A percentile compares a stretch with the other conserved stretches of the same genome.
Evolutionary conservation across 208 protist genomes (phyloP).

Genomic region (Leishmania lainsoni): DNA sequence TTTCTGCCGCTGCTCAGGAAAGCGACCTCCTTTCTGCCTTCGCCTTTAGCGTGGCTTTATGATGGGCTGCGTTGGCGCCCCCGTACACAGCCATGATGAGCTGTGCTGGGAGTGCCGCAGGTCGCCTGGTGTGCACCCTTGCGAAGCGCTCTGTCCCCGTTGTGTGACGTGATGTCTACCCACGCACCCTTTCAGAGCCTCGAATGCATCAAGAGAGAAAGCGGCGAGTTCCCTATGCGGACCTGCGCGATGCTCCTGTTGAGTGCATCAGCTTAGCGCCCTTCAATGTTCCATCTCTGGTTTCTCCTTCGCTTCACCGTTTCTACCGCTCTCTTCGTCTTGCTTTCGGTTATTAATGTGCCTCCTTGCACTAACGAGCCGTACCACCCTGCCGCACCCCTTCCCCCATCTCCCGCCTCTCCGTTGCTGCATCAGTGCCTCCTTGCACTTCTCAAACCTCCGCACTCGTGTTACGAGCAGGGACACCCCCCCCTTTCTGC

Average conservation of each 20-base stretch:
- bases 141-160: neutral
- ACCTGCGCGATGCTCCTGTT: neutral
- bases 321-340: conserved; percentile 1
- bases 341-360: neutral
- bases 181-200: neutral
- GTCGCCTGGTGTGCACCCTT: neutral
- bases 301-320: neutral
- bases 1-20: neutral
- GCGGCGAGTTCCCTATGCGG: neutral
- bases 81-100: neutral
- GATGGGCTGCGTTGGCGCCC: too few species aligned
- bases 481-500: neutral
- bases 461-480: neutral
- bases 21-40: neutral
- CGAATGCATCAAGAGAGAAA: neutral
- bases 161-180: neutral
- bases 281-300: neutral
- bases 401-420: too few species aligned
- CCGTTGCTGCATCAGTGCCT: too few species aligned
- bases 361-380: neutral
- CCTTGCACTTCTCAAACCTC: neutral
- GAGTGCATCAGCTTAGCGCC: neutral
- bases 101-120: neutral
- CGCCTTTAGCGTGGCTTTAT: too few species aligned
- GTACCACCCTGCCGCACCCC: too few species aligned